Base-by-base conservation (phyloP, 495 filamentous ascomycete species). In the Penicillium desertorum region DNA sequence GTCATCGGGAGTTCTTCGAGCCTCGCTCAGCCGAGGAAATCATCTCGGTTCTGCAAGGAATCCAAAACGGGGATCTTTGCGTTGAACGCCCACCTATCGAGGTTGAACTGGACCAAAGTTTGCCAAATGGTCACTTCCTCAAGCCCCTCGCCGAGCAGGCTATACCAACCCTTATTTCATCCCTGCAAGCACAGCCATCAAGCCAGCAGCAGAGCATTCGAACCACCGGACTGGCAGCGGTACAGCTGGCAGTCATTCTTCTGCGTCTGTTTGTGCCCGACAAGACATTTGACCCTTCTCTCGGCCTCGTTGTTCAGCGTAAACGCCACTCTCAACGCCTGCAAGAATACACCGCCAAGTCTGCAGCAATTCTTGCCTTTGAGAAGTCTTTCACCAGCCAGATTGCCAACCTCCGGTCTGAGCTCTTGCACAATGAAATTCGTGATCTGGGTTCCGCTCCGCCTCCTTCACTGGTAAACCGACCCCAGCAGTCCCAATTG, bases 201-300 rank as follows among this genome's bases (percentile, higher is more conserved):
- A 51, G 44, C 46, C 37, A 52, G n/a, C 57, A 64, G 27, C 54
- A 60, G 19, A 58, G 46, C 27, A 45, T 68, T 36, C 65, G 59
- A 22, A 57, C 46, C 43, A 63, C 72, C 27, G 71, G 72, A 30
- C 42, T 67, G n/a, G 70, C 69, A 12, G 61, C 72, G 8, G 68
- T 77, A 32, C 70, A 76, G 51, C 43, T 80, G 12, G 72, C 77
- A 16, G 65, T 74, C 7, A 71, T 76, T 34, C 69, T 77, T 34
- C 72, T 99, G 27, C 81, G 82, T 44, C 80, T 97, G 8, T 98
- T 91, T 62, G 86, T 97, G 4, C 92, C 95, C 0, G 87, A 96
- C 67, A 84, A 85, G 64, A 80, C 88, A 3, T 93, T 89, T 57
- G 94, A 99, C 68, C 94, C 94, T 12, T 90, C 92, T 23, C 76